phyloP scores from a whole-genome alignment of 768 basidiomycete genomes.

The Scleroderma citrinum region DNA sequence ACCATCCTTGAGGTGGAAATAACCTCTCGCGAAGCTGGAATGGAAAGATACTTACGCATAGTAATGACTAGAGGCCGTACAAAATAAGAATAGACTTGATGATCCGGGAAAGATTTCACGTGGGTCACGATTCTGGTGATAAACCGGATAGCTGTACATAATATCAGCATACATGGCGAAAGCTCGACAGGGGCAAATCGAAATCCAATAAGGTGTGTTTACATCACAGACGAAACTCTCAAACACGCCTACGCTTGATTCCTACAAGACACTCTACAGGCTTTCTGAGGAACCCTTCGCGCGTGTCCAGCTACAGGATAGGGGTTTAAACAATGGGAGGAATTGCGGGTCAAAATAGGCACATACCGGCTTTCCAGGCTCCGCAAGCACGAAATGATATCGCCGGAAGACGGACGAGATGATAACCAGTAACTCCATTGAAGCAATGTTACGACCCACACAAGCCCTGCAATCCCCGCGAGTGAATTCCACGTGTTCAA shows the following conservation, averaged over 20 bases:
- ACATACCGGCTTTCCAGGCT: slow-evolving; percentile 51
- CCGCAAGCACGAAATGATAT: slow-evolving; percentile 66
- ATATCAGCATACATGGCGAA: not conserved
- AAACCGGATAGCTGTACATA: not conserved
- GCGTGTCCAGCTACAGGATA: slow-evolving; percentile 51
- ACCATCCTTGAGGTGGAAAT: no score
- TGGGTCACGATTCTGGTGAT: no score
- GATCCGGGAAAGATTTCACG: no score
- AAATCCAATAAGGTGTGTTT: not conserved
- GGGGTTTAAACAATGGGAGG: slow-evolving; percentile 5
- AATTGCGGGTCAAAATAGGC: not conserved
- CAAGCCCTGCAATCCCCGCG: slow-evolving; percentile 49
- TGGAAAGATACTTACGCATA: no score
- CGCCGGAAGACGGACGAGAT: slow-evolving; percentile 73
- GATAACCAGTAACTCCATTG: slow-evolving; percentile 74
- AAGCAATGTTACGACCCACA: slow-evolving; percentile 79
- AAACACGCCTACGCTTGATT: slow-evolving; percentile 53
- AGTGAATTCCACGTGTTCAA: not conserved
- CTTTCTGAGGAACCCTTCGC: slow-evolving; percentile 87
- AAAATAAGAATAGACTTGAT: no score
- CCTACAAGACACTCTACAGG: slow-evolving; percentile 70
- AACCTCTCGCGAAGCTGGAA: no score
- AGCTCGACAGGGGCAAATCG: not conserved
- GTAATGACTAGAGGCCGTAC: no score
- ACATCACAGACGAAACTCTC: not conserved